Base-by-base conservation (phyloP, 805 yeast species). In the Candida ipomoeae region DNA sequence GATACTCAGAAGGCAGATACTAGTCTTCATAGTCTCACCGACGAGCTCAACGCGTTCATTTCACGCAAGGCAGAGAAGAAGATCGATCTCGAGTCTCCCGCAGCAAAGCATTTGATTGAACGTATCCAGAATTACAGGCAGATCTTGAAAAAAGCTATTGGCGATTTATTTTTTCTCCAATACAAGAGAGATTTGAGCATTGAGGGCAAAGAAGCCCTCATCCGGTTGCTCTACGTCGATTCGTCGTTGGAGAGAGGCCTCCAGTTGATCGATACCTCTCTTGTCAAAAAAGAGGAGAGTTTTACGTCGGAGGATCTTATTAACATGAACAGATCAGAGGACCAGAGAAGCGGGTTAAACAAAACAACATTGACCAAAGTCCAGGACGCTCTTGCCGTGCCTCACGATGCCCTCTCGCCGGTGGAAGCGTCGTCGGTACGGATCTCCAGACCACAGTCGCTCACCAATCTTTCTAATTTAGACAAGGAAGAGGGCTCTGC, bases 201-300 rank as follows among this genome's bases (percentile, higher is more conserved):
- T 11, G 83, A 84, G 56, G 95, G 90, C 34, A 87, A 87, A 63
- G 96, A 89, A 62, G 77, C 86, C 17, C 69, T 89, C 39, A 71
- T 89, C 32, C 72, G 91, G 55, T 75, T 88, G 51, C 75, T 85
- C 43, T 80, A 85, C 50, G 71, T 89, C 57, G 90, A 86, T 59
- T 80, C 85, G 15, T 83, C 89, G 8, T 71, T 89, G 49, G 79
- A 79, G 40, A 84, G 84, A 59, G 82, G 81, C 1, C 53, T 79
- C 23, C 71, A 71, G 50, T 62, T 73, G 51, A 67, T 73, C 43
- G 78, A 73, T 53, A 58, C 59, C 26, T 67, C 71, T 1, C 62
- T 71, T 37, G 66, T 56, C 8, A 59, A 61, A 11, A 48, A 49
- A 6, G 60, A 55, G 14, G 55, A 43, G 18, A 42, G 36, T 20